phyloP scores from a whole-genome alignment of 2,329 filamentous ascomycete species.

The Aspergillus fischeri region DNA sequence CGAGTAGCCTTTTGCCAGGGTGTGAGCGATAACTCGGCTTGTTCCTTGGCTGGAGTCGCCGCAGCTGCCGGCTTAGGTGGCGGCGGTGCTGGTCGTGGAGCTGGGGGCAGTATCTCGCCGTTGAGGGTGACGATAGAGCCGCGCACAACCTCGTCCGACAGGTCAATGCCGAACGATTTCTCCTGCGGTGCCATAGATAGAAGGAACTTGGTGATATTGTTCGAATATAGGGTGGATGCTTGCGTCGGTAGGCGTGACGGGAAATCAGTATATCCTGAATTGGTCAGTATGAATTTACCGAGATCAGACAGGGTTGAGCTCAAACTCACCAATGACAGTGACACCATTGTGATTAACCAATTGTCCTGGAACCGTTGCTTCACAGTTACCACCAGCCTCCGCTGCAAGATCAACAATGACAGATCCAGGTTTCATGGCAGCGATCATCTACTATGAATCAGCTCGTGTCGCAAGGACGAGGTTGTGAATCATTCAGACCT shows the following conservation, averaged over 20 bases:
- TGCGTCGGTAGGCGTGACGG: conserved; percentile 84
- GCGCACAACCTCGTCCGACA: conserved; percentile 79
- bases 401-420: conserved; percentile 85
- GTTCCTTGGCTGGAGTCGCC: conserved; percentile 46
- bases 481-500: conserved; percentile 31
- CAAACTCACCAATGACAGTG: conserved; percentile 68
- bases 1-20: conserved; percentile 77
- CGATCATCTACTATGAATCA: conserved; percentile 57
- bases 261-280: conserved; percentile 72
- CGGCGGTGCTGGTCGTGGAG: conserved; percentile 63
- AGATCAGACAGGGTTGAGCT: background rate
- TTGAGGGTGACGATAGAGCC: conserved; percentile 78
- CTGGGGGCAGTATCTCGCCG: conserved; percentile 70
- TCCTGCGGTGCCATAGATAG: conserved; percentile 75
- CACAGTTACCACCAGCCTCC: conserved; percentile 84
- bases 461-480: background rate
- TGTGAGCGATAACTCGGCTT: conserved; percentile 63
- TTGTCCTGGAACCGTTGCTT: conserved; percentile 71
- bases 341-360: conserved; percentile 69
- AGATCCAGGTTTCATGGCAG: conserved; percentile 84
- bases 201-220: conserved; percentile 87
- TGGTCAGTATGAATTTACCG: background rate
- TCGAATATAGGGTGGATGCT: conserved; percentile 84
- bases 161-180: conserved; percentile 73
- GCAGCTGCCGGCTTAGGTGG: conserved; percentile 51